Evolutionary conservation across 2,329 filamentous ascomycete genomes (phyloP).

Genomic region (Aspergillus costaricaensis): DNA sequence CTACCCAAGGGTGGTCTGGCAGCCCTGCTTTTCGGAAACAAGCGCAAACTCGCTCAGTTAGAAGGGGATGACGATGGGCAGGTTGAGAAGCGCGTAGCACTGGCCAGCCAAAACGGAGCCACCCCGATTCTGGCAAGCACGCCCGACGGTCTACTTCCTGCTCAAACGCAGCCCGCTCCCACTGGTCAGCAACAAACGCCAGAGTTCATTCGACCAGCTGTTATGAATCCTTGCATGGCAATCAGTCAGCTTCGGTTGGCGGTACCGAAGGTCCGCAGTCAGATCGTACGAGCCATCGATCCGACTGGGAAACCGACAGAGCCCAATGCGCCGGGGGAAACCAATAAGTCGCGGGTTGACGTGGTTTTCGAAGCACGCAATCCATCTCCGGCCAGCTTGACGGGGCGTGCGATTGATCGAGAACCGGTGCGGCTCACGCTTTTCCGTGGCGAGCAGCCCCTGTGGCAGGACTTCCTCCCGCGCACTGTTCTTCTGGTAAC

Average conservation of each 20-base stretch:
- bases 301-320: slow-evolving; percentile 47
- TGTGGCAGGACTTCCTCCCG: slow-evolving; percentile 95
- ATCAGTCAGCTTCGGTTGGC: slow-evolving; percentile 83
- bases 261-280: slow-evolving; percentile 79
- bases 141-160: slow-evolving; percentile 74
- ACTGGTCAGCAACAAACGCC: slow-evolving; percentile 69
- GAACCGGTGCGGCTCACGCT: slow-evolving; percentile 85
- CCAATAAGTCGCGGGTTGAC: slow-evolving; percentile 62
- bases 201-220: slow-evolving; percentile 83
- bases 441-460: slow-evolving; percentile 72
- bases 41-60: slow-evolving; percentile 73
- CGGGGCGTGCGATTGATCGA: slow-evolving; percentile 62
- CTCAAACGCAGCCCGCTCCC: slow-evolving; percentile 61
- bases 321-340: slow-evolving; percentile 36
- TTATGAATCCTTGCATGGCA: slow-evolving; percentile 77
- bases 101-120: slow-evolving; percentile 65
- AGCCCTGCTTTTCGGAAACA: slow-evolving; percentile 86
- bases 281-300: slow-evolving; percentile 81
- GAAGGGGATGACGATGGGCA: slow-evolving; percentile 74
- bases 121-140: slow-evolving; percentile 75
- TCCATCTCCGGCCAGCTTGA: slow-evolving; percentile 62
- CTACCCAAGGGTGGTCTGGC: slow-evolving; percentile 86
- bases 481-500: slow-evolving; percentile 85
- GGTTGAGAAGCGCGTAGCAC: slow-evolving; percentile 60
- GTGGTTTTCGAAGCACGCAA: slow-evolving; percentile 88